phyloP scores from a whole-genome alignment of 2,329 filamentous ascomycete species.

The Trichoderma sp. region DNA sequence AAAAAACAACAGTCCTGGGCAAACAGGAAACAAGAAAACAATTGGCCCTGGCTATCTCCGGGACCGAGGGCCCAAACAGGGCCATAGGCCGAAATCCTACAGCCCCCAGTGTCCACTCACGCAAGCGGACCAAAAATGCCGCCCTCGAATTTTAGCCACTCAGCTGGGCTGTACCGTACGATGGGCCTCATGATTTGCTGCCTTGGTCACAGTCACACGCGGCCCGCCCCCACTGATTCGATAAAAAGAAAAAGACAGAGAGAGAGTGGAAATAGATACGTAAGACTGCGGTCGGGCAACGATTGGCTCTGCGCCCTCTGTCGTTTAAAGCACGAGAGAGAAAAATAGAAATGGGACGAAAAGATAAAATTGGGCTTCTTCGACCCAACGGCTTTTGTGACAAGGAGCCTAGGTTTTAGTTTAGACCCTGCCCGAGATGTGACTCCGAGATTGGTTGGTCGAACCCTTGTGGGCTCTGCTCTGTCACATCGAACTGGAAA shows the following conservation, averaged over 20 bases:
- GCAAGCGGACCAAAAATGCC: conserved; percentile 4
- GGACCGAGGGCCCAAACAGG: background rate
- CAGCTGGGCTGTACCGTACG: conserved; percentile 10
- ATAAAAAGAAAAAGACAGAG: background rate
- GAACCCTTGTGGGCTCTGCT: background rate
- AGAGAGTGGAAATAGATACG: background rate
- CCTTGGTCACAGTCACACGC: background rate
- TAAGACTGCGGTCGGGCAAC: background rate
- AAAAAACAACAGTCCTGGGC: no score
- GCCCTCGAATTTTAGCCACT: conserved; percentile 21
- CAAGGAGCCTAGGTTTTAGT: background rate
- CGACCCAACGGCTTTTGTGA: background rate
- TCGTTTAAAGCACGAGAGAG: background rate
- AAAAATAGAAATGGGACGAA: background rate
- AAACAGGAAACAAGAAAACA: background rate
- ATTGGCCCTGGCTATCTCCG: background rate
- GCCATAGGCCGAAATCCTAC: conserved; percentile 12
- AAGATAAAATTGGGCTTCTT: background rate
- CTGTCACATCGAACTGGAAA: conserved; percentile 14
- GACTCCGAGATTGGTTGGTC: conserved; percentile 21
- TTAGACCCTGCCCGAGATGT: conserved; percentile 13
- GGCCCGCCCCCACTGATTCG: background rate
- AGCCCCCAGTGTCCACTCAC: conserved; percentile 5
- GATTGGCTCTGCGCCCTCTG: background rate
- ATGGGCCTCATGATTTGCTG: conserved; percentile 20